Percentiles rank a stretch among this genome's conserved stretches.
phyloP scores from a whole-genome alignment of 106 monocot genomes.

The Ottelia alismoides region DNA sequence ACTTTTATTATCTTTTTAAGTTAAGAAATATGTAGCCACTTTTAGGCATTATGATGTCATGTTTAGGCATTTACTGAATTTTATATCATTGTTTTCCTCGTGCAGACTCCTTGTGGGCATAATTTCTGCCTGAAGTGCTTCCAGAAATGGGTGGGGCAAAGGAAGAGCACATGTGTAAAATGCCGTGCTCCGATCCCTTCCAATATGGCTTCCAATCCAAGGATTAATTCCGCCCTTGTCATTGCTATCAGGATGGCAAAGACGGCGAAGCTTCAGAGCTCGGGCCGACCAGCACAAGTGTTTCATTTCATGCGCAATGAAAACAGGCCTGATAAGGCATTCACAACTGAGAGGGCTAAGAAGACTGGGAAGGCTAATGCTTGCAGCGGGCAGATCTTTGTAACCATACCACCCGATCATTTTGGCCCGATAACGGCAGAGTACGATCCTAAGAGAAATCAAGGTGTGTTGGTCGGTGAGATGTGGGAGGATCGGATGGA shows the following conservation, averaged over 20 bases:
- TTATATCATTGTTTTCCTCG: too few relatives aligned
- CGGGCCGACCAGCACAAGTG: constrained; percentile 12
- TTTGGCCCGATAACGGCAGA: constrained; percentile 94
- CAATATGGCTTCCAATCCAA: constrained; percentile 60
- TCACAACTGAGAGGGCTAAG: constrained; percentile 86
- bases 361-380: constrained; percentile 90
- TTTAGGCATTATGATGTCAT: too few relatives aligned
- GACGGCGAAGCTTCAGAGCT: constrained; percentile 20
- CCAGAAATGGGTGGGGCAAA: constrained; percentile 52
- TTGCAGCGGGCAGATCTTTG: constrained; percentile 91
- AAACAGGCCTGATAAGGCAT: constrained; percentile 81
- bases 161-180: constrained; percentile 52
- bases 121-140: constrained; percentile 80
- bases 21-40: too few relatives aligned
- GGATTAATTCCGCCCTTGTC: constrained; percentile 80
- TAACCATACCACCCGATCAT: constrained; percentile 79
- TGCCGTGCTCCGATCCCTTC: constrained; percentile 61
- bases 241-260: constrained; percentile 76
- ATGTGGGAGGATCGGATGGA: constrained; percentile 86
- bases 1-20: too few relatives aligned
- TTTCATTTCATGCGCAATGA: constrained; percentile 66
- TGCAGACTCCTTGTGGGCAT: constrained; percentile 79
- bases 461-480: constrained; percentile 74
- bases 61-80: too few relatives aligned
- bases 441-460: constrained; percentile 76